Base-by-base conservation (phyloP, 2,329 filamentous ascomycete genomes). In the Sphaceloma murrayae region DNA sequence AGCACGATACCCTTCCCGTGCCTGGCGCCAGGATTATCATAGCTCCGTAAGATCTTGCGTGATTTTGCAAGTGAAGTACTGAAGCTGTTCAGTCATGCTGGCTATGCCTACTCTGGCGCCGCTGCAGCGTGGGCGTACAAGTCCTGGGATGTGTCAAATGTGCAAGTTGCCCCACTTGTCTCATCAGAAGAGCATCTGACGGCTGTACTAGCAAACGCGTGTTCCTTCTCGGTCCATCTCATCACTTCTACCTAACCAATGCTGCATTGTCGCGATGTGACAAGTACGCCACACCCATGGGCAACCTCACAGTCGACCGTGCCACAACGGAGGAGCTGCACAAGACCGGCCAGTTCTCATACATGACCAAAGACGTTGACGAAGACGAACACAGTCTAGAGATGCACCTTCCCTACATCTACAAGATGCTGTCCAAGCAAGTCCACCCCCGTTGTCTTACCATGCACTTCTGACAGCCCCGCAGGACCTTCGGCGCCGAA, bases 51-150 rank as follows among this genome's bases (percentile, higher is more conserved):
- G 57, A n/a, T n/a, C n/a, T n/a, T n/a, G n/a, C n/a, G n/a, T n/a
- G n/a, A n/a, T n/a, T n/a, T n/a, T n/a, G n/a, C n/a, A n/a, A n/a
- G n/a, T n/a, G n/a, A n/a, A n/a, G n/a, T n/a, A n/a, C n/a, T n/a
- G n/a, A 8, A 19, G n/a, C 22, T n/a, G 24, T 27, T 52, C 55
- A 95, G 89, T 49, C 91, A 98, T 62, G 91, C 91, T 48, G 91
- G 91, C 49, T 98, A 94, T 66, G 69, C 76, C 2, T 96, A 89
- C 69, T 98, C 91, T 3, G 91, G 91, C 5, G 77, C 80, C 29
- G 89, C 86, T 53, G 91, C 91, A 32, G 91, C 88, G 32, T 96
- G 86, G 80, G 91, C 91, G 6, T 98, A 96, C 67, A 91, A 85
- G 63, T 75, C 77, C 5, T 78, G 94, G 39, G 87, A 96, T 61